Base-by-base conservation (phyloP, 371 early-diverging fungal species). In the Umbelopsis sp. region DNA sequence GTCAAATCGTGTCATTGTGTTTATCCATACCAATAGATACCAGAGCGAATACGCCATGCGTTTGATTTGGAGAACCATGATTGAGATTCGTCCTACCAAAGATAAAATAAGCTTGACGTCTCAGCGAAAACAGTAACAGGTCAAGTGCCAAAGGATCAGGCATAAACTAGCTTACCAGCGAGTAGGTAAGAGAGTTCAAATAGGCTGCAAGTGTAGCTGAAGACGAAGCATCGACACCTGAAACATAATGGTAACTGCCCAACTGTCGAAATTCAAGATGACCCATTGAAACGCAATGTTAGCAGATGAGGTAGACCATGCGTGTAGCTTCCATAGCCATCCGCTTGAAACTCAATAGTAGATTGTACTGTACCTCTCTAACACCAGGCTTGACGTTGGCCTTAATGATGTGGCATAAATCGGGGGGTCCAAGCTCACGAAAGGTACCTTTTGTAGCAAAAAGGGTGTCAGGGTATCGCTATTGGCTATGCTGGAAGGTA, bases 401-500 rank as follows among this genome's bases (percentile, higher is more conserved):
- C 81, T 98, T 98, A 52, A 94, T 90, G 65, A 98, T 88, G 76
- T 96, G 97, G 72, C 95, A 94, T 29, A 98, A 88, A 75, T 98
- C 98, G n/a, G 97, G 97, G 46, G 98, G 97, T 5, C 98, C 98
- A 24, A 98, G 85, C 74, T 96, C 96, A 52, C 95, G 90, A 76
- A 94, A 95, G 66, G 93, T 87, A 24, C 89, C 95, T 93, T 73
- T 38, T 46, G 66, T 44, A 25, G 38, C 14, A 69, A 65, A 4
- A 64, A 63, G 16, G 16, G 29, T 12, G 20, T 41, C 25, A 41
- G 50, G 62, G 50, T 37, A 45, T 48, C 7, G 35, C 12, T 32
- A 37, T 51, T 57, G 38, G 29, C 3, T 11, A 9, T 22, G 25
- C 5, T 46, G 14, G 38, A 29, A 9, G 44, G n/a, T 8, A 68